Base-by-base conservation (phyloP, 441 rosid genomes). In the Populus hybrid region DNA sequence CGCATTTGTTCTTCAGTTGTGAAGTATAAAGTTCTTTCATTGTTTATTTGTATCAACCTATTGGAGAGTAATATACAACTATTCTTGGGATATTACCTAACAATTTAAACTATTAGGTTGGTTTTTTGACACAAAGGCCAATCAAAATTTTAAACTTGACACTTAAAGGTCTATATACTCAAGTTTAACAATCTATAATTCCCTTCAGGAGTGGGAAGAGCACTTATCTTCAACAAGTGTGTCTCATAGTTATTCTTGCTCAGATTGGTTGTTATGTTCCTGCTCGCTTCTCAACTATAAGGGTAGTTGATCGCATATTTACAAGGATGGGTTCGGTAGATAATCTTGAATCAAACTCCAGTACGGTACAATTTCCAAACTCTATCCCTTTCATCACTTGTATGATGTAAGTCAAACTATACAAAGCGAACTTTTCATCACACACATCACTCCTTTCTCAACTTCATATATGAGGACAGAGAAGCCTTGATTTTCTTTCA, bases 231-330 rank as follows among this genome's bases (percentile, higher is more conserved):
- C 98, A 96, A 83, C 98, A 96, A 85, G 90, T 96, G 83, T 96
- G 98, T 78, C 93, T 93, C 73, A 89, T 92, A 71, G 89, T 96
- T 74, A 96, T 96, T 86, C 93, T 96, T 81, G 98, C 98, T 83
- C 99, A 96, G 86, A 93, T 96, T 40, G 98, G 99, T 75, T 96
- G 96, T 87, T 96, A 94, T 77, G 91, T 96, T 83, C 98, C 98
- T 76, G 96, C 98, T 81, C 91, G 90, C 80, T 96, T 93, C 83
- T 83, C 97, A 81, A 89, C 95, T 71, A 87, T 92, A 81, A 92
- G 97, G 86, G 90, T 89, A 30, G 92, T 90, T 78, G 99, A 94
- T 86, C 97, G 95, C 72, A 91, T 96, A 82, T 96, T 96, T 83
- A 94, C 99, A 63, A 89, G 98, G 88, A 96, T 96, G 99, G 98